Evolutionary conservation across 495 filamentous ascomycete genomes (phyloP), one percentile per base, ranked within the genome.

Genomic region (Hyaloscypha finlandica): DNA sequence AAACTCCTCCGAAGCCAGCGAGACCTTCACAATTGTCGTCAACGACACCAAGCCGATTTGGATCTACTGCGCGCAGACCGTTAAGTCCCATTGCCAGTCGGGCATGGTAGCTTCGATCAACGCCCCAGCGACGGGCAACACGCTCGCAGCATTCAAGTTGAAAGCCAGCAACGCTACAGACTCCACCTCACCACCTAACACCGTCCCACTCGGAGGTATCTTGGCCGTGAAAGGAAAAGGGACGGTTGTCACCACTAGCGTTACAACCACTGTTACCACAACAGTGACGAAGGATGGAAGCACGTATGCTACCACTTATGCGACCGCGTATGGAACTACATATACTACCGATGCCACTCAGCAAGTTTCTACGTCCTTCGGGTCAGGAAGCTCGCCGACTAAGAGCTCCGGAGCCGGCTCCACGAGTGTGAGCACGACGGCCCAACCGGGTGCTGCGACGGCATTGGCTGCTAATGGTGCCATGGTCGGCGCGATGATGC

Each of bases 1-100:
- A 20, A 37, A 19, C 25, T 79, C 79, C 0, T 83, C 85, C 61
- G 25, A 25, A 25, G 82, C 80, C 19, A 79, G 72, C 72, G 70
- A 70, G 58, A 80, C 82, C 63, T 92, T 88, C 72, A 85, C 85
- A 48, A 73, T 90, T 68, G 82, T 77, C 58, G 79, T 91, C 68
- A 87, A 86, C 70, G 80, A 84, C 73, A 90, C 84, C 54, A 83
- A 81, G n/a, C 88, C 89, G 0, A 77, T 90, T 62, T 91, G 88
- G 87, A 78, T 86, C 66, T 92, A 90, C 76, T 92, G 89, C 77
- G 61, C 58, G 1, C 66, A 70, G 29, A 81, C 83, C 20, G 80
- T 83, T 68, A 80, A 74, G 54, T 81, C 77, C 51, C 90, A 92
- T 76, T 92, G 89, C 73, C 82, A 90, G 76, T 73, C 67, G 33